These are phyloP conservation scores for Ogataea nitratoaversa DNA, from an alignment of 805 yeast species.

Conservation along the genomic window DNA sequence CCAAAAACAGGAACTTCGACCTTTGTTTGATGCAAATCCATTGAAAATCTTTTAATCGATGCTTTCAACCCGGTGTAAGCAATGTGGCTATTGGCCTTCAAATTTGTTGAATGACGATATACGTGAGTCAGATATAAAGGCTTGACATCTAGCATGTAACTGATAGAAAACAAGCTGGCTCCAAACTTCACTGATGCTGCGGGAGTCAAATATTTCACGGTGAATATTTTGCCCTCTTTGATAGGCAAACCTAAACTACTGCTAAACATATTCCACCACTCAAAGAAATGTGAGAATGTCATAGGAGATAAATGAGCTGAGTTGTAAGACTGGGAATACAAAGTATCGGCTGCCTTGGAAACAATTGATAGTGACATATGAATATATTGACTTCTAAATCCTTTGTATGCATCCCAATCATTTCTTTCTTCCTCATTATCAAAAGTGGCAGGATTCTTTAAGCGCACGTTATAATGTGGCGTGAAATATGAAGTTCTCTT, in stretches of 20 bases:
- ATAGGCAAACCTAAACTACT: slow-evolving; percentile 77
- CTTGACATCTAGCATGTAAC: slow-evolving; percentile 67
- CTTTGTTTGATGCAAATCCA: slow-evolving; percentile 66
- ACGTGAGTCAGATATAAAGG: slow-evolving; percentile 76
- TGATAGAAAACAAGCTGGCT: slow-evolving; percentile 56
- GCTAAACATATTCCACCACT: slow-evolving; percentile 87
- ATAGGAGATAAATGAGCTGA: slow-evolving; percentile 74
- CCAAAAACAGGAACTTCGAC: slow-evolving; percentile 32
- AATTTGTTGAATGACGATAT: slow-evolving; percentile 44
- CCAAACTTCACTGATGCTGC: slow-evolving; percentile 30
- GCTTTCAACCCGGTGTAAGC: slow-evolving; percentile 71
- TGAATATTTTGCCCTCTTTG: slow-evolving; percentile 67
- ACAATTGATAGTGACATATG: slow-evolving; percentile 62
- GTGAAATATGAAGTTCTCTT: slow-evolving; percentile 41
- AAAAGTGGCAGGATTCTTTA: slow-evolving; percentile 53
- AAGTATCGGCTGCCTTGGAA: slow-evolving; percentile 30
- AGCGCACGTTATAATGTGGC: slow-evolving; percentile 58
- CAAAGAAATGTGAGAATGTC: slow-evolving; percentile 60
- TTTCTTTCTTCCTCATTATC: slow-evolving; percentile 31
- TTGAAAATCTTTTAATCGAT: slow-evolving; percentile 46
- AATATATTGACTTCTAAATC: slow-evolving; percentile 77
- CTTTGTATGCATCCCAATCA: slow-evolving; percentile 73
- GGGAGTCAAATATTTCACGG: slow-evolving; percentile 35
- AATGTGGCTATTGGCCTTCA: slow-evolving; percentile 38
- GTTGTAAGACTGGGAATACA: slow-evolving; percentile 45